phyloP scores from a whole-genome alignment of 495 filamentous ascomycete species.

The Apiosordaria backusii region DNA sequence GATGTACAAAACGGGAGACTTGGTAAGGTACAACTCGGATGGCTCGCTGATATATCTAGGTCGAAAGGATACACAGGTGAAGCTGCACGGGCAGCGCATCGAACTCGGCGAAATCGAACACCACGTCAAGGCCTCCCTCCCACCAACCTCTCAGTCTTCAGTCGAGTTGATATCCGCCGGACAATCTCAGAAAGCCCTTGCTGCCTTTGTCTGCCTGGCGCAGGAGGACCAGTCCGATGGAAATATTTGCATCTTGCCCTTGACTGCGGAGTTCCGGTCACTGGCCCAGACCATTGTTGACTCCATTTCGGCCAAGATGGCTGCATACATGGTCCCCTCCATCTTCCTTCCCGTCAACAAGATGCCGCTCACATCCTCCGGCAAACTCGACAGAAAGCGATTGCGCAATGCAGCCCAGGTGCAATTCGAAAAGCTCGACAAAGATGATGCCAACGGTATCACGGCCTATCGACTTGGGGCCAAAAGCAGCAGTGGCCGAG shows the following conservation, averaged over 20 bases:
- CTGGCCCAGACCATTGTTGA: constrained; percentile 5
- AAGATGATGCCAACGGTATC: not conserved
- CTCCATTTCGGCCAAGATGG: constrained; percentile 10
- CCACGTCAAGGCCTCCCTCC: constrained; percentile 41
- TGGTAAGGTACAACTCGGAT: constrained; percentile 53
- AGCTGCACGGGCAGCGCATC: constrained; percentile 40
- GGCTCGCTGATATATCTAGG: constrained; percentile 51
- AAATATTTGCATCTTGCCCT: constrained; percentile 13
- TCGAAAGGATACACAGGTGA: constrained; percentile 37
- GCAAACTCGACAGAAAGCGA: constrained; percentile 46
- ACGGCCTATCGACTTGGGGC: constrained; percentile 15
- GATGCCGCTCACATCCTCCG: constrained; percentile 50
- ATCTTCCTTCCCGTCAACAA: constrained; percentile 48
- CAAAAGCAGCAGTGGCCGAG: not conserved
- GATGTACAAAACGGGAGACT: constrained; percentile 60
- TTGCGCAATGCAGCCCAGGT: constrained; percentile 18
- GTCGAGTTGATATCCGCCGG: constrained; percentile 19
- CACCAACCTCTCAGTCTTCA: constrained; percentile 2
- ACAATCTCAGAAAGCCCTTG: constrained; percentile 17
- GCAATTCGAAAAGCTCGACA: constrained; percentile 3
- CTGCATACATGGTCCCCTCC: constrained; percentile 54
- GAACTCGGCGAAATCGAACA: constrained; percentile 55
- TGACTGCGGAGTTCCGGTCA: constrained; percentile 8
- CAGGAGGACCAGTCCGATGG: not conserved
- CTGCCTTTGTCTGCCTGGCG: constrained; percentile 15